Base-by-base conservation (phyloP, 305 asterid species). In the Rubia peregrina region DNA sequence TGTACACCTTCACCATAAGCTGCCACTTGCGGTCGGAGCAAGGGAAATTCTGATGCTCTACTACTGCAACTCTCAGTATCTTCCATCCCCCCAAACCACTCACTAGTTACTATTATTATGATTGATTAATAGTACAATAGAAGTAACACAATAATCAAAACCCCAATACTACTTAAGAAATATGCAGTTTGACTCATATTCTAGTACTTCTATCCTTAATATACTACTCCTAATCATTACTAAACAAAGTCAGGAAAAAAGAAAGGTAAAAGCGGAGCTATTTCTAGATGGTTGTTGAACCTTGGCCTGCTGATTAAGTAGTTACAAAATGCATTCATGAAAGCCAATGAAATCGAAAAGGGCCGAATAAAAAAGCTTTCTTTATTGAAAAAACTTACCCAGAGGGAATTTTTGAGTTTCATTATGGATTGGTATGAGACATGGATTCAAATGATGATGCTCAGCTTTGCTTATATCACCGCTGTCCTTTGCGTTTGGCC, bases 111-210 rank as follows among this genome's bases (percentile, higher is more conserved):
- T 51, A n/a, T 30, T 33, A 61, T 61, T 61, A 61, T 61, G 24
- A 16, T 22, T 30, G 65, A 61, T 61, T 14, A 61, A 30, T 2
- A 22, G 9, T 21, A 22, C 19, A 33, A 57, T 3, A 19, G 30
- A 57, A 57, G 62, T 22, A 22, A 59, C n/a, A 4, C 36, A 59
- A 21, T 12, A 21, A 9, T 59, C 64, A 59, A 22, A 59, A 22
- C 38, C 64, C 64, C 26, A 57, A 57, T 51, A 51, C 57, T 51
- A 51, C 17, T 13, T 16, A 40, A 78, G 68, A 89, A 85, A 88
- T 90, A 84, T 86, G 79, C 91, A 77, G 19, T 57, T 79, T 72
- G 89, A 90, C 87, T 84, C 95, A 84, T 91, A 89, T 91, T 86
- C 87, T 82, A 63, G 74, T 76, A 17, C 21, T 51, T 51, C 57